Conservation (phyloP, 768 basidiomycete genomes). For the Coprinopsis sp. region DNA sequence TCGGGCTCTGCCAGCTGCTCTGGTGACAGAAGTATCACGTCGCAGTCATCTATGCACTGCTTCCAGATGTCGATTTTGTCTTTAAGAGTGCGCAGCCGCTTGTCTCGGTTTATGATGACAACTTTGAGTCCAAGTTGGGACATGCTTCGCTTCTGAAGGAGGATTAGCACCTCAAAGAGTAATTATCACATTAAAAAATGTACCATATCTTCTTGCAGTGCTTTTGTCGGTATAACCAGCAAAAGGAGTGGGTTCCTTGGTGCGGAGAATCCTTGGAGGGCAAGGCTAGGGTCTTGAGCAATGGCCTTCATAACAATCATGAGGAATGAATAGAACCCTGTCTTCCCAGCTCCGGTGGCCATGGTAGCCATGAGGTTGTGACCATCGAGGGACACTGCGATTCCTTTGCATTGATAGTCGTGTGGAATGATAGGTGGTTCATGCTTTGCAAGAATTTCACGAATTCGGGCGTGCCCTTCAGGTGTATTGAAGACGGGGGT, state of each 20-base stretch:
- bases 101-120: constrained; percentile 19
- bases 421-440: constrained; percentile 14
- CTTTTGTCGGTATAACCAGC: constrained; percentile 20
- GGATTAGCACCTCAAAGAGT: background rate
- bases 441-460: background rate
- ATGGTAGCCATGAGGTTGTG: background rate
- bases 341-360: constrained; percentile 8
- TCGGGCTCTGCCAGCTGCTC: constrained; percentile 19
- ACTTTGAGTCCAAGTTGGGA: constrained; percentile 15
- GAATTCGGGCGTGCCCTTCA: background rate
- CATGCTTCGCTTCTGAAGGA: constrained; percentile 2
- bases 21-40: constrained; percentile 19
- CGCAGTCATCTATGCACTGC: constrained; percentile 9
- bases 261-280: constrained; percentile 4
- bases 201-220: constrained; percentile 22
- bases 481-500: background rate
- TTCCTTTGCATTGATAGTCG: constrained; percentile 17
- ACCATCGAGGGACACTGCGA: constrained; percentile 5
- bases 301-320: constrained; percentile 8
- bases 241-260: constrained; percentile 15
- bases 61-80: constrained; percentile 15
- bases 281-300: constrained; percentile 5
- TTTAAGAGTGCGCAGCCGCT: background rate
- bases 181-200: background rate
- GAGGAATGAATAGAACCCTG: background rate